phyloP scores from a whole-genome alignment of 2,329 filamentous ascomycete species.

The Hypoxylon sp. region DNA sequence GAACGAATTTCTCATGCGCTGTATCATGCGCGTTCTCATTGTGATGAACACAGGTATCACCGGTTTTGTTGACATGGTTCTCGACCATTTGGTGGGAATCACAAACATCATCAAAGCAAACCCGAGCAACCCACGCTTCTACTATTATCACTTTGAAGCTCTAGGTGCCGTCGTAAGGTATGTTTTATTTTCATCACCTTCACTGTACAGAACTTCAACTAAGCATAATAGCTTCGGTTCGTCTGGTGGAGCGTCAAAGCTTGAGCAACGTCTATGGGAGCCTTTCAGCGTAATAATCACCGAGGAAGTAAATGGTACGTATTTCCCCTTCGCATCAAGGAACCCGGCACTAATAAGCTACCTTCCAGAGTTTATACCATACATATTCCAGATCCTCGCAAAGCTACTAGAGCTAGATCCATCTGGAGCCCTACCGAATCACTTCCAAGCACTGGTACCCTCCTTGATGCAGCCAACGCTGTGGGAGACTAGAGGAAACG shows the following conservation, averaged over 20 bases:
- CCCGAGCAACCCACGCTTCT: conserved; percentile 96
- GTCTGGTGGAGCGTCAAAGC: conserved; percentile 73
- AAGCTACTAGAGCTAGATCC: conserved; percentile 90
- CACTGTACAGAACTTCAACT: neutral
- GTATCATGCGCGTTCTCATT: conserved; percentile 96
- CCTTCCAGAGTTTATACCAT: conserved; percentile 86
- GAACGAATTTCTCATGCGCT: conserved; percentile 98
- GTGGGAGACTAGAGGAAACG: conserved; percentile 94
- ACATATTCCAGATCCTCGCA: conserved; percentile 95
- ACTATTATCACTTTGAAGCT: conserved; percentile 98
- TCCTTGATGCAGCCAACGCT: conserved; percentile 84
- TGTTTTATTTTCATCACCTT: conserved; percentile 38
- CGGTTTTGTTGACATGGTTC: conserved; percentile 80
- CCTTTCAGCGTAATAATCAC: conserved; percentile 85
- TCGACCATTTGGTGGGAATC: conserved; percentile 87
- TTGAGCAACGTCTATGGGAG: conserved; percentile 85
- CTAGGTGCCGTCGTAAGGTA: conserved; percentile 87
- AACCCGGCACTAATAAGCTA: conserved; percentile 50
- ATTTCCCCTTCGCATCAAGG: neutral
- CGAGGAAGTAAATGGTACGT: conserved; percentile 81
- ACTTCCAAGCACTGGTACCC: conserved; percentile 82
- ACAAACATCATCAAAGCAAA: conserved; percentile 93
- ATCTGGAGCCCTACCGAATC: conserved; percentile 79
- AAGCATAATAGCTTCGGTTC: conserved; percentile 69
- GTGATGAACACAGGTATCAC: conserved; percentile 88